Conservation (phyloP, 1,284 basidiomycete genomes). For the Schizopora paradoxa region DNA sequence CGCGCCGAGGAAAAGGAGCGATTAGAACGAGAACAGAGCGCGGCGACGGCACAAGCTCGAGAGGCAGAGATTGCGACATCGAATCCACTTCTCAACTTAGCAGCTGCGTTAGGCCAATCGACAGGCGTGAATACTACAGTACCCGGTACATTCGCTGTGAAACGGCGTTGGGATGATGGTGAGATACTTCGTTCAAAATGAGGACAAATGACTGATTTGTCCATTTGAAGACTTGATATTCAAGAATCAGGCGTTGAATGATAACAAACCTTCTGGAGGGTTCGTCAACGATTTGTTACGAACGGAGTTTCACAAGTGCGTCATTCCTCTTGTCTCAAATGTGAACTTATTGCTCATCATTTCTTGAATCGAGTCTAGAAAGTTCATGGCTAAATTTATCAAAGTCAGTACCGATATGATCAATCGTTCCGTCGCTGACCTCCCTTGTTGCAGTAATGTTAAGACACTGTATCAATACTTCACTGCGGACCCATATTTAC, state of each 20-base stretch:
- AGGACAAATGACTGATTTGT: slow-evolving; percentile 1
- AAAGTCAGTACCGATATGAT: slow-evolving; percentile 40
- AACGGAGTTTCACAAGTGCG: slow-evolving; percentile 87
- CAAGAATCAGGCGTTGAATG: slow-evolving; percentile 87
- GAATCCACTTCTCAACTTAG: slow-evolving; percentile 85
- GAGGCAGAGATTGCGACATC: slow-evolving; percentile 81
- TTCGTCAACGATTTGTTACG: slow-evolving; percentile 92
- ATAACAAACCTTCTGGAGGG: slow-evolving; percentile 63
- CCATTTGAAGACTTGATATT: slow-evolving; percentile 76
- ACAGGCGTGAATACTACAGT: slow-evolving; percentile 66
- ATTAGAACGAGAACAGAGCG: slow-evolving; percentile 71
- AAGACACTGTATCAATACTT: neutral
- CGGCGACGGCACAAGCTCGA: slow-evolving; percentile 56
- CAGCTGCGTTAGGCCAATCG: slow-evolving; percentile 76
- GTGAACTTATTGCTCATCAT: slow-evolving; percentile 14
- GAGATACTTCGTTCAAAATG: slow-evolving; percentile 20
- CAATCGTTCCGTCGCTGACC: neutral
- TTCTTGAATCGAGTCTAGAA: slow-evolving; percentile 37
- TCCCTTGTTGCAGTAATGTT: neutral
- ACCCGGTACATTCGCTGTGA: slow-evolving; percentile 85
- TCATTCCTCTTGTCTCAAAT: slow-evolving; percentile 19
- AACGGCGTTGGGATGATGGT: slow-evolving; percentile 94
- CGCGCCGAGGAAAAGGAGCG: slow-evolving; percentile 88
- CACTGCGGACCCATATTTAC: slow-evolving; percentile 1
- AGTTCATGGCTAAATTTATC: slow-evolving; percentile 77